Evolutionary conservation across 768 basidiomycete genomes (phyloP), one percentile per base, ranked within the genome.

Genomic region (Lactarius quietus): DNA sequence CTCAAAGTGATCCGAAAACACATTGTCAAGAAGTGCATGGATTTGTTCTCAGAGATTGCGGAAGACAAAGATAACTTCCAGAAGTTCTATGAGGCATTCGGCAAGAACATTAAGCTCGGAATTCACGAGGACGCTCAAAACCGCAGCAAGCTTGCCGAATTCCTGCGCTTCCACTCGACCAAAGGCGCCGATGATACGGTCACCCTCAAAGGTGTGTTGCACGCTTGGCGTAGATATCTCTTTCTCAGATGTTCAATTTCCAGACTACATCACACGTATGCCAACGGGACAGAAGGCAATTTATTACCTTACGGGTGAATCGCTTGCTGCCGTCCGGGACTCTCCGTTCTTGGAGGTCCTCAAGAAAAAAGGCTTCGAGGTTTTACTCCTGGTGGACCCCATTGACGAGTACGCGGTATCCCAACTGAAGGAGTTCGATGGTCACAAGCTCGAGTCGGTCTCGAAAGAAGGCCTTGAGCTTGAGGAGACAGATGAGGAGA

Each of bases 1-100:
- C 90, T 99, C 73, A 99, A 98, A 84, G 95, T 97, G 78, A 95
- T 96, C 77, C 92, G 94, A 78, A 97, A 98, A 87, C 97, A 98
- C 84, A 86, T 98, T 62, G 95, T 98, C 78, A 98, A 94, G 88
- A 98, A 98, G 84, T 89, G 91, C 76, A 78, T 98, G 80, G 96
- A 98, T 75, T 79, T 98, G 72, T 86, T 99, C 83, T 82, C 78
- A 72, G 97, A 99, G 84, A 96, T 98, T 69, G 89, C 95, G 39
- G 96, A 99, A 84, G 97, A 99, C 86, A 98, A 98, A 86, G 97
- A 99, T 81, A 98, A 91, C 84, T 94, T 93, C 77, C 75, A 72
- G 78, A 96, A 95, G 82, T 98, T 98, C 85, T 97, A 97, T 80
- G 92, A 95, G 82, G 86, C 94, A 45, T 98, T 99, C 78, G 93